phyloP scores from a whole-genome alignment of 495 filamentous ascomycete species.

The Penicillium crystallinum region DNA sequence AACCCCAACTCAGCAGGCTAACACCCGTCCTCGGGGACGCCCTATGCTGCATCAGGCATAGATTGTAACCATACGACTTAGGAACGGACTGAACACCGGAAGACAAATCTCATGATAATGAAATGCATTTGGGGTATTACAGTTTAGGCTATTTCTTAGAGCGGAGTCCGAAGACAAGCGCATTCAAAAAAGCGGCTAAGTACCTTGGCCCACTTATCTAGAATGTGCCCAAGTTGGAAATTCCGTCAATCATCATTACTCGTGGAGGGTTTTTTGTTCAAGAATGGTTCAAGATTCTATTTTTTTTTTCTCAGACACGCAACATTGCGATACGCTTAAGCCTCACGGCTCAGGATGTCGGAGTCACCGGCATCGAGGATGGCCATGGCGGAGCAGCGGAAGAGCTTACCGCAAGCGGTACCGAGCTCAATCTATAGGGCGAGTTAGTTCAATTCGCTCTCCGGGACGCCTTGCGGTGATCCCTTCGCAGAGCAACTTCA shows the following conservation, averaged over 20 bases:
- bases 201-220: background rate
- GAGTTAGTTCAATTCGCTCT: slow-evolving; percentile 25
- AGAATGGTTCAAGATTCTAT: slow-evolving; percentile 9
- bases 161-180: background rate
- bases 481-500: slow-evolving; percentile 51
- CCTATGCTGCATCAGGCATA: background rate
- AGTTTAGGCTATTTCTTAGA: slow-evolving; percentile 10
- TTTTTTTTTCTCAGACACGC: background rate
- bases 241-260: slow-evolving; percentile 13
- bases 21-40: too few species aligned
- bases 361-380: slow-evolving; percentile 97
- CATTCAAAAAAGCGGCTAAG: background rate
- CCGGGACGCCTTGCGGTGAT: slow-evolving; percentile 20
- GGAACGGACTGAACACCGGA: background rate
- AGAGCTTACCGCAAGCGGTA: slow-evolving; percentile 88
- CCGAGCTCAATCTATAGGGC: slow-evolving; percentile 84
- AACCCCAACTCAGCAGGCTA: too few species aligned
- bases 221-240: background rate
- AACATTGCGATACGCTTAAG: slow-evolving; percentile 12
- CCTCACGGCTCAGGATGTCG: slow-evolving; percentile 65
- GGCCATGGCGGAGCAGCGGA: slow-evolving; percentile 84
- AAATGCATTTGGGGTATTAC: slow-evolving; percentile 2
- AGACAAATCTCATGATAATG: background rate
- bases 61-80: background rate
- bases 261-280: background rate